A percentile compares a stretch with the other conserved stretches of the same genome.
phyloP scores from a whole-genome alignment of 163 green algal genomes.

The Scenedesmus sp. region DNA sequence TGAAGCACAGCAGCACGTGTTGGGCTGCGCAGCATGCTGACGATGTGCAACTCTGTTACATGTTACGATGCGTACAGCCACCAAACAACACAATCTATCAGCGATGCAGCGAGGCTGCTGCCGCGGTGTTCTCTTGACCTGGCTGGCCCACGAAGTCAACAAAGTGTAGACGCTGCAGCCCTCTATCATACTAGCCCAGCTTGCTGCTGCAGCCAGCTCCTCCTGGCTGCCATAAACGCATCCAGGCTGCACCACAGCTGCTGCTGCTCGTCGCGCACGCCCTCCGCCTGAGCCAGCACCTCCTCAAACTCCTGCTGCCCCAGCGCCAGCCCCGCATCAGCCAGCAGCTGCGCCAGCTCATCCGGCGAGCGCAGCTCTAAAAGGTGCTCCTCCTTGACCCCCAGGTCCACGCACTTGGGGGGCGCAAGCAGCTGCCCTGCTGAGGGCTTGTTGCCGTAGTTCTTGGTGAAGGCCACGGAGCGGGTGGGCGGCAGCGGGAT shows the following conservation, averaged over 20 bases:
- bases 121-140: too few relatives aligned
- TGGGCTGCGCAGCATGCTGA: too few relatives aligned
- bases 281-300: conserved; percentile 63
- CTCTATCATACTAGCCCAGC: not conserved
- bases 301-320: conserved; percentile 63
- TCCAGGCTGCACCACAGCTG: conserved; percentile 57
- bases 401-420: conserved; percentile 65
- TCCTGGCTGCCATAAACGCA: conserved; percentile 62
- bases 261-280: conserved; percentile 28
- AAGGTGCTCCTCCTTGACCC: conserved; percentile 71
- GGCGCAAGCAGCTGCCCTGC: conserved; percentile 73
- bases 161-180: not conserved
- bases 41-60: too few relatives aligned
- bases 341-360: conserved; percentile 61
- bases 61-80: too few relatives aligned
- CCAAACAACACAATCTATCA: too few relatives aligned
- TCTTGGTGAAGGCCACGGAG: conserved; percentile 71
- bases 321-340: conserved; percentile 60
- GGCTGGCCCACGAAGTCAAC: not conserved
- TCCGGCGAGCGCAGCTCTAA: conserved; percentile 48
- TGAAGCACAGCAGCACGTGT: too few relatives aligned
- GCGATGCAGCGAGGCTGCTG: too few relatives aligned
- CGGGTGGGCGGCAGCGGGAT: conserved; percentile 60
- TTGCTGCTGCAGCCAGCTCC: conserved; percentile 57
- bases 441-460: conserved; percentile 83